Evolutionary conservation across 768 basidiomycete genomes (phyloP).

Genomic region (Leccinum aurantiacum): DNA sequence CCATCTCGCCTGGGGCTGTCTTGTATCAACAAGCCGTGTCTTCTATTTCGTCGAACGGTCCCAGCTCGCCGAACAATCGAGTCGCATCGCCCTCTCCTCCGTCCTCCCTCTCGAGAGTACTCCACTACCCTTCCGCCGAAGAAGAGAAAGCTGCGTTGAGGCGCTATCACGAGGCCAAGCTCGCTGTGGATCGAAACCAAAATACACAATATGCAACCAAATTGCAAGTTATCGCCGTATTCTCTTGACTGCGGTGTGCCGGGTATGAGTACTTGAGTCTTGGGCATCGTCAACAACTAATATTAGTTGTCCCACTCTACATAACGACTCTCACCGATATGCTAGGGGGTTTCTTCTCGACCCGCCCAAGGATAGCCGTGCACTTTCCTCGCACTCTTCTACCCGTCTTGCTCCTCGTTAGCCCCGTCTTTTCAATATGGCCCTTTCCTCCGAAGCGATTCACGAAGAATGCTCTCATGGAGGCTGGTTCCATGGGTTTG

Average conservation of each 20-base stretch:
- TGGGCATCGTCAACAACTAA: not conserved
- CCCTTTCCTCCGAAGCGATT: constrained; percentile 88
- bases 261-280: constrained; percentile 7
- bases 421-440: constrained; percentile 52
- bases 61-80: constrained; percentile 23
- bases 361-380: not conserved
- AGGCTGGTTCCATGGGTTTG: constrained; percentile 79
- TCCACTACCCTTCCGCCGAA: constrained; percentile 61
- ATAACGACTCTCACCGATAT: constrained; percentile 6
- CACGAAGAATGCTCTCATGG: constrained; percentile 74
- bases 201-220: constrained; percentile 28
- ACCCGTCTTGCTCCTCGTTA: constrained; percentile 14
- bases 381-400: constrained; percentile 12
- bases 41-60: constrained; percentile 31
- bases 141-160: constrained; percentile 73
- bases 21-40: constrained; percentile 49
- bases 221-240: no score
- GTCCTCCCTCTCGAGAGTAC: constrained; percentile 30
- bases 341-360: constrained; percentile 3
- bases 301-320: not conserved
- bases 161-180: constrained; percentile 69
- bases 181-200: constrained; percentile 66
- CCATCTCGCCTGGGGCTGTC: constrained; percentile 42
- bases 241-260: not conserved
- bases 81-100: constrained; percentile 32